Evolutionary conservation across 106 monocot genomes (phyloP), one percentile per base, ranked within the genome.

Genomic region (Dioscorea alata): DNA sequence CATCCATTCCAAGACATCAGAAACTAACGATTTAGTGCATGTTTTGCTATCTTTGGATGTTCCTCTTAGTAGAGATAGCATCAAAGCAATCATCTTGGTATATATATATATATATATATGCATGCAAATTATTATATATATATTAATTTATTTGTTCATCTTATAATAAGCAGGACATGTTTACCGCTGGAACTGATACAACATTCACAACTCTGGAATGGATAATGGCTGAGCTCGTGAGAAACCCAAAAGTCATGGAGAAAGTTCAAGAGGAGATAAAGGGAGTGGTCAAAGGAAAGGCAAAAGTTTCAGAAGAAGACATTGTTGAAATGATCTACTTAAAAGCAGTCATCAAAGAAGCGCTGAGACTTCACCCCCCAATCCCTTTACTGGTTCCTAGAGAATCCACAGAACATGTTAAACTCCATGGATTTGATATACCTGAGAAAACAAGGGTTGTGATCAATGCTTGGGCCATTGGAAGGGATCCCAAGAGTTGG

Each of bases 41-140:
- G 24, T 74, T 1, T 48, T 82, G 60, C 69, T 78, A 4, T 69
- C 82, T 3, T 6, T 73, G 1, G 69, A 9, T n/a, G n/a, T 8
- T 23, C 17, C 13, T 12, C 57, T 76, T 2, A 20, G 20, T 23
- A 14, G 57, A 33, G 56, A 69, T 2, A 35, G 32, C 24, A 64
- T 82, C 16, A 82, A 82, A 34, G 82, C 73, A 7, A 6, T 82
- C 20, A 63, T 74, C 42, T 42, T 42, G 9, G 42, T 42, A 42
- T 5, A 42, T 5, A 42, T 10, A 42, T 42, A 3, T 10, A 42
- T 10, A 42, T 8, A 6, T 42, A 42, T 8, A 42, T 42, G 7
- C 13, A 71, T 48, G 76, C 76, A 64, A 20, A 31, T 14, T 32
- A 14, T 28, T 1, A 28, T 28, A 35, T 19, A 8, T 2, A 18